These are phyloP conservation scores for Litchi chinensis DNA, from an alignment of 345 rosid genomes.

Conservation along the genomic window DNA sequence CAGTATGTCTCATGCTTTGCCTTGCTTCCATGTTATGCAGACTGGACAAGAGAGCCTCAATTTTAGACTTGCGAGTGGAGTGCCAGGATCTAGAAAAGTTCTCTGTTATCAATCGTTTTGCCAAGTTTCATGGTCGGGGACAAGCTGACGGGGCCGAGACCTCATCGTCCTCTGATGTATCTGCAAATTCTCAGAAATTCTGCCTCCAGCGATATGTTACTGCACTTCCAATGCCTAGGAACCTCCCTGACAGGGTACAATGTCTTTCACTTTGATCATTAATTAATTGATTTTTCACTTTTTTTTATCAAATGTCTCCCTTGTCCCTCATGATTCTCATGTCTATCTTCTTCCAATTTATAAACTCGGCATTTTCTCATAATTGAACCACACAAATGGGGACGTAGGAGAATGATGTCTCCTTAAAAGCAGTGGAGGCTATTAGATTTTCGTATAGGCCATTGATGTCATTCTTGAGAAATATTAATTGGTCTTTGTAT, in stretches of 20 bases:
- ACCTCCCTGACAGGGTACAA: constrained; percentile 87
- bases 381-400: constrained; percentile 34
- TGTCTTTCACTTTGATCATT: constrained; percentile 84
- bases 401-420: constrained; percentile 36
- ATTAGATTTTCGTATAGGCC: constrained; percentile 46
- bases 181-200: constrained; percentile 45
- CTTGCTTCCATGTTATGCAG: constrained; percentile 43
- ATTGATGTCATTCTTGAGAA: constrained; percentile 44
- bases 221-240: constrained; percentile 78
- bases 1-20: constrained; percentile 13
- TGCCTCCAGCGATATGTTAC: constrained; percentile 83
- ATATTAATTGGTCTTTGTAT: constrained; percentile 34
- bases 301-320: constrained; percentile 32
- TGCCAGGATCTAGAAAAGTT: constrained; percentile 79
- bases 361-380: constrained; percentile 25
- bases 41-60: constrained; percentile 63
- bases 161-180: constrained; percentile 45
- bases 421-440: constrained; percentile 37
- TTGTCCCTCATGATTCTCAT: constrained; percentile 19
- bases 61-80: constrained; percentile 75
- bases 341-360: constrained; percentile 29
- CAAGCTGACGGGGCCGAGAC: constrained; percentile 54
- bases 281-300: constrained; percentile 41
- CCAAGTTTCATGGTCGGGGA: constrained; percentile 75
- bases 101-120: constrained; percentile 89